Evolutionary conservation across 2,329 filamentous ascomycete genomes (phyloP).

Genomic region (Colletotrichum cuscutae): DNA sequence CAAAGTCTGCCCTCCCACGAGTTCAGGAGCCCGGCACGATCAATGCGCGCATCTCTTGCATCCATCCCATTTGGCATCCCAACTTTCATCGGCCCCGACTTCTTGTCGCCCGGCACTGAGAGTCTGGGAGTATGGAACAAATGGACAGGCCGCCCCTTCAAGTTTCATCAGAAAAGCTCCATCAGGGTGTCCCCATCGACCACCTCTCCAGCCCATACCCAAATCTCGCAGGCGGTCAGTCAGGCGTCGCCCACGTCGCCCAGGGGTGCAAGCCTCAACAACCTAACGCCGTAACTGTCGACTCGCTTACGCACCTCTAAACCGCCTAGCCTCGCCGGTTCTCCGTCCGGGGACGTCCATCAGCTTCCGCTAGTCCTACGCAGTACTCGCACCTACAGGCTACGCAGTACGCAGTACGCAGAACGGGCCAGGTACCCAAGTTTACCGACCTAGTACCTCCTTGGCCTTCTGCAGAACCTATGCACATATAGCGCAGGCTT

Average conservation of each 20-base stretch:
- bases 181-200: neutral
- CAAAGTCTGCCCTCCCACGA: neutral
- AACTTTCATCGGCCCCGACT: constrained; percentile 21
- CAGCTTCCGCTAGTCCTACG: constrained; percentile 18
- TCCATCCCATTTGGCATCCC: constrained; percentile 9
- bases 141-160: neutral
- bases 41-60: constrained; percentile 13
- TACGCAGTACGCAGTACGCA: neutral
- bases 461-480: neutral
- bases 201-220: constrained; percentile 11
- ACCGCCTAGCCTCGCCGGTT: constrained; percentile 32
- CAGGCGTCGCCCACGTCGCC: neutral
- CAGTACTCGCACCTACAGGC: neutral
- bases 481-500: neutral
- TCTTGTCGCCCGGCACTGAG: constrained; percentile 12
- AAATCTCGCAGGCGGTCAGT: constrained; percentile 28
- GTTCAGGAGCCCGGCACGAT: constrained; percentile 8
- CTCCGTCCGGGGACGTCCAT: constrained; percentile 31
- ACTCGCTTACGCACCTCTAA: constrained; percentile 33
- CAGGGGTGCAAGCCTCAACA: constrained; percentile 35
- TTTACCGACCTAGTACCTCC: neutral
- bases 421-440: neutral
- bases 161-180: constrained; percentile 6
- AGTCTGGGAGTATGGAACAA: neutral
- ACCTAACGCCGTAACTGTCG: constrained; percentile 21